A percentile compares a stretch with the other conserved stretches of the same genome.
Conservation (phyloP, 192 early-diverging fungal genomes). For the Entomortierella beljakovae region DNA sequence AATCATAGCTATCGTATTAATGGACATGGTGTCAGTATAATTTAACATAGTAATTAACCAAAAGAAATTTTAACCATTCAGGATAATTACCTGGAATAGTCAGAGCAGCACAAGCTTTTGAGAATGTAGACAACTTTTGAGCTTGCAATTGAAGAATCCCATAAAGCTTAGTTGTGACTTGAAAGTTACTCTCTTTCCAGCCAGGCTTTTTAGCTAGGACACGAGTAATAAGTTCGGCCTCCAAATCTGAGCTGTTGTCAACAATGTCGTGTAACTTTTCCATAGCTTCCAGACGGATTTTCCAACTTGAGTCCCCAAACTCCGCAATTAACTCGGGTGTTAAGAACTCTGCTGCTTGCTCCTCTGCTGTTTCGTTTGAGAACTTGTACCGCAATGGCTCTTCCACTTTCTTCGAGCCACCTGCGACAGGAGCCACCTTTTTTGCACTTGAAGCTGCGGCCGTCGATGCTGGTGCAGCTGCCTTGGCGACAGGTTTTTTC, state of each 20-base stretch:
- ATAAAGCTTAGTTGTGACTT: conserved; percentile 83
- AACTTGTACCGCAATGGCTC: conserved; percentile 78
- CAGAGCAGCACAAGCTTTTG: conserved; percentile 76
- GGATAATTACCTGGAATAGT: conserved; percentile 65
- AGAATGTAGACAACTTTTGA: conserved; percentile 71
- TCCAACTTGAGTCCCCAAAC: conserved; percentile 86
- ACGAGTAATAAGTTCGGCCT: conserved; percentile 87
- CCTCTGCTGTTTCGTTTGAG: conserved; percentile 78
- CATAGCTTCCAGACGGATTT: conserved; percentile 85
- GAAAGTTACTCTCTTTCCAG: conserved; percentile 99
- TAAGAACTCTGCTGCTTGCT: conserved; percentile 70
- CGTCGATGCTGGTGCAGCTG: conserved; percentile 19
- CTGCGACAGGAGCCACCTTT: conserved; percentile 46
- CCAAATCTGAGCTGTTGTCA: conserved; percentile 62
- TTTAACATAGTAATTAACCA: no score
- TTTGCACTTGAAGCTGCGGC: conserved; percentile 30
- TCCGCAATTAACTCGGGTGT: conserved; percentile 69
- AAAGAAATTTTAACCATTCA: no score
- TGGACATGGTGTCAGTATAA: not conserved
- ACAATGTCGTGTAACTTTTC: conserved; percentile 80
- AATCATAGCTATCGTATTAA: conserved; percentile 63
- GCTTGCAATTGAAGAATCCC: conserved; percentile 81
- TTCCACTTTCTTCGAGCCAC: conserved; percentile 57
- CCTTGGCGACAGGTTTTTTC: conserved; percentile 44
- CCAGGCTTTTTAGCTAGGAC: conserved; percentile 87